These are phyloP conservation scores for Odontarrhena argentea DNA, from an alignment of 345 rosid species.

Conservation along the genomic window DNA sequence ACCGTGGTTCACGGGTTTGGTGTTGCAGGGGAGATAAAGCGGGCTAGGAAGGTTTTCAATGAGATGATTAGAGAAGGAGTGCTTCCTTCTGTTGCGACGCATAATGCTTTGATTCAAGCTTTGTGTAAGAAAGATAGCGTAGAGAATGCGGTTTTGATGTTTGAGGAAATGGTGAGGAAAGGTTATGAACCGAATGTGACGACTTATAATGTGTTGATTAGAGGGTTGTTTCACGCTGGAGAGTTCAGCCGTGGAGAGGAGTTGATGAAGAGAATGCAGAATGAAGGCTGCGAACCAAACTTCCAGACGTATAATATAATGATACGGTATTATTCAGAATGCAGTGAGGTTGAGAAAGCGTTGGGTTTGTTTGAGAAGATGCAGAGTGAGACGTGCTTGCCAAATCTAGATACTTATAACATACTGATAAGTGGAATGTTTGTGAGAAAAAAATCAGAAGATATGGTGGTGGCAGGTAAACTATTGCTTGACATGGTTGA, in stretches of 20 bases:
- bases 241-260: constrained; percentile 61
- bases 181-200: constrained; percentile 69
- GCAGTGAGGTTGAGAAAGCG: constrained; percentile 70
- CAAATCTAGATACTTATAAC: constrained; percentile 85
- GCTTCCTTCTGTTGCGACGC: constrained; percentile 84
- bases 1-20: constrained; percentile 85
- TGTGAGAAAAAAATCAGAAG: constrained; percentile 75
- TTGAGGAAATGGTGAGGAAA: constrained; percentile 78
- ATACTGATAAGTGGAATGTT: constrained; percentile 83
- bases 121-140: constrained; percentile 87
- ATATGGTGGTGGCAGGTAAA: constrained; percentile 78
- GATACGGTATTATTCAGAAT: constrained; percentile 69
- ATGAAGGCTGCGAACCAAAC: constrained; percentile 66
- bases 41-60: constrained; percentile 65
- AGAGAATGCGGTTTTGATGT: constrained; percentile 66
- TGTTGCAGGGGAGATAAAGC: constrained; percentile 63
- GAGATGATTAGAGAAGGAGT: constrained; percentile 73
- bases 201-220: constrained; percentile 71
- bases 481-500: constrained; percentile 88
- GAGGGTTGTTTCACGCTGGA: constrained; percentile 82
- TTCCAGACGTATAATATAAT: constrained; percentile 76
- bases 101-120: constrained; percentile 86
- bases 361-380: constrained; percentile 69
- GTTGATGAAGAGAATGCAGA: constrained; percentile 66
- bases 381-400: constrained; percentile 67